Conservation (phyloP, 805 yeast genomes). For the Hanseniaspora taiwanica region DNA sequence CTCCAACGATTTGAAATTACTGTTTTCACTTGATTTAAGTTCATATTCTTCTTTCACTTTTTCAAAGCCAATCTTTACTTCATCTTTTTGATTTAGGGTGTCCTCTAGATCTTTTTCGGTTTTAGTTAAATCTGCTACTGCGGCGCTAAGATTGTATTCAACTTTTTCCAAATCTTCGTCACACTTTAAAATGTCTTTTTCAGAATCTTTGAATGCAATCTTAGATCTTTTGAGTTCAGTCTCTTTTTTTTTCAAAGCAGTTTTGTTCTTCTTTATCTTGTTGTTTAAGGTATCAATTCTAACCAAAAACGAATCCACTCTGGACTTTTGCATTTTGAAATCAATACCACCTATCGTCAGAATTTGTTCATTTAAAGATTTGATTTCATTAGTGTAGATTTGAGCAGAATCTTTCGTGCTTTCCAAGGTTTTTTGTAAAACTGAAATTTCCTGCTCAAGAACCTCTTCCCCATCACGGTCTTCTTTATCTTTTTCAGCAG, state of each 20-base stretch:
- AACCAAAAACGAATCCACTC: conserved; percentile 63
- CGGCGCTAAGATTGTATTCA: conserved; percentile 19
- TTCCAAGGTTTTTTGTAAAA: conserved; percentile 18
- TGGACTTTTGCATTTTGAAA: conserved; percentile 64
- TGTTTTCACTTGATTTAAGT: conserved; percentile 31
- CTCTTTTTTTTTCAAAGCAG: conserved; percentile 45
- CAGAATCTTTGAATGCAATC: conserved; percentile 26
- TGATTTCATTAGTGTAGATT: conserved; percentile 36
- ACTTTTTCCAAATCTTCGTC: conserved; percentile 18
- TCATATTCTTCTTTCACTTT: conserved; percentile 28
- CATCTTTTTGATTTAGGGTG: conserved; percentile 23
- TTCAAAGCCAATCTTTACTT: conserved; percentile 29
- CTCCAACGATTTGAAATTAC: conserved; percentile 48
- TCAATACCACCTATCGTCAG: conserved; percentile 88
- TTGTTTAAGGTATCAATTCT: conserved; percentile 46
- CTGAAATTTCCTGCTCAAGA: conserved; percentile 21
- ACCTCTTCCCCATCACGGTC: conserved; percentile 10
- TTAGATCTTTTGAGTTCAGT: conserved; percentile 47
- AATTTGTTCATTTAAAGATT: conserved; percentile 55
- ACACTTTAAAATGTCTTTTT: conserved; percentile 30
- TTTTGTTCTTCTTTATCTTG: conserved; percentile 42
- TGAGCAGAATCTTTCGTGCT: conserved; percentile 34
- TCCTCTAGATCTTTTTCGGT: conserved; percentile 25
- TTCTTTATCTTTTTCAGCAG: conserved; percentile 23
- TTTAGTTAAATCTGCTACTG: conserved; percentile 17